Percentiles rank a stretch among this genome's conserved stretches.
Conservation (phyloP, 768 basidiomycete genomes). For the Auriculariales sp. region DNA sequence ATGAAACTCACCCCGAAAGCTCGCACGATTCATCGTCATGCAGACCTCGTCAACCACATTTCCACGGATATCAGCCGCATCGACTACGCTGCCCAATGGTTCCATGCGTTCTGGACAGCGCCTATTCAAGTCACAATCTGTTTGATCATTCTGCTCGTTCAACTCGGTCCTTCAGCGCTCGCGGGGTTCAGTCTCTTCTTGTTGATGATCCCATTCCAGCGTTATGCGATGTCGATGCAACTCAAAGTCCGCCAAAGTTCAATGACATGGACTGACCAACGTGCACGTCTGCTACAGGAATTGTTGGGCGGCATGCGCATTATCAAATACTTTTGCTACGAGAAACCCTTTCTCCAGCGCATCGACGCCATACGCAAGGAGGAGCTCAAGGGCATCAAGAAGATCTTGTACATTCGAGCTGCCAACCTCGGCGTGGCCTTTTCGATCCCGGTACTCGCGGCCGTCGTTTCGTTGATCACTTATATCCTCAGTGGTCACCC, state of each 20-base stretch:
- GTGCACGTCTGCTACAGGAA: conserved; percentile 52
- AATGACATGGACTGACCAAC: conserved; percentile 47
- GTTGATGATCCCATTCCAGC: conserved; percentile 46
- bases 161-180: conserved; percentile 58
- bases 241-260: conserved; percentile 37
- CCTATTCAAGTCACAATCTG: conserved; percentile 49
- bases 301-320: conserved; percentile 55
- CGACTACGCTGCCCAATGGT: conserved; percentile 49
- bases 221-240: conserved; percentile 45
- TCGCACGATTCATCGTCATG: conserved; percentile 45
- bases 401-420: conserved; percentile 45
- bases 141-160: conserved; percentile 36
- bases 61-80: conserved; percentile 43
- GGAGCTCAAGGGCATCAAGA: conserved; percentile 41
- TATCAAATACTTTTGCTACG: conserved; percentile 68
- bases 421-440: conserved; percentile 43
- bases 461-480: conserved; percentile 51
- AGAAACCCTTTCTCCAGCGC: conserved; percentile 48
- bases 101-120: conserved; percentile 48
- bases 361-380: conserved; percentile 36
- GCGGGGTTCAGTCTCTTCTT: conserved; percentile 57
- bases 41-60: conserved; percentile 44
- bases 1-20: conserved; percentile 52
- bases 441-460: conserved; percentile 48
- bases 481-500: conserved; percentile 39